These are phyloP conservation scores for Sporothrix protearum DNA, from an alignment of 2,329 filamentous ascomycete species.

Conservation along the genomic window DNA sequence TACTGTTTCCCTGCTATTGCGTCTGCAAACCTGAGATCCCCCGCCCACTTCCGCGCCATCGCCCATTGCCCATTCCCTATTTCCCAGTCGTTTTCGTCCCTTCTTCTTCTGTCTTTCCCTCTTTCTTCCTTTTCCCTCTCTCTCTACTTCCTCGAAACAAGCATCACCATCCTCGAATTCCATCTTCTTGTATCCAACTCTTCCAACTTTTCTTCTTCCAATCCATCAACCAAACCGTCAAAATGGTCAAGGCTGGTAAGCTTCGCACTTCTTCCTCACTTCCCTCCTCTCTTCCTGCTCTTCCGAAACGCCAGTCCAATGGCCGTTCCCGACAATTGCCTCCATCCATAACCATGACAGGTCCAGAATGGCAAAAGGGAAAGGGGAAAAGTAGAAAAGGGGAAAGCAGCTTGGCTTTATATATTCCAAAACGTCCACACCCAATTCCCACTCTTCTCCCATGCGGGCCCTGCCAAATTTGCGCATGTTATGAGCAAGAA, in stretches of 20 bases:
- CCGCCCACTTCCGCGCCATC: constrained; percentile 22
- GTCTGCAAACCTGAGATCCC: neutral
- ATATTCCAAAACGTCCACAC: constrained; percentile 7
- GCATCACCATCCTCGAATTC: constrained; percentile 7
- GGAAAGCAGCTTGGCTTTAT: neutral
- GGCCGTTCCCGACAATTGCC: neutral
- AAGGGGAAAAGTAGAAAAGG: neutral
- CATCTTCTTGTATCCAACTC: neutral
- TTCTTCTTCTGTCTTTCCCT: neutral
- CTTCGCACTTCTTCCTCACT: constrained; percentile 4
- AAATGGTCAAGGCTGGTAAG: constrained; percentile 98
- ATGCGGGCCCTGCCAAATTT: neutral
- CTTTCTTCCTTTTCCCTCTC: constrained; percentile 3
- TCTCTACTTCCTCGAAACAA: neutral
- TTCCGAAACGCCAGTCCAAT: constrained; percentile 1
- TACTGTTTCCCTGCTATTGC: constrained; percentile 8
- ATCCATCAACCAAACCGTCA: constrained; percentile 50
- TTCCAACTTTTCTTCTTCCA: neutral
- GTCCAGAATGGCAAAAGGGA: neutral
- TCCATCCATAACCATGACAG: neutral
- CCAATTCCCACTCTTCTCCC: neutral
- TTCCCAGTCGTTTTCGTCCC: constrained; percentile 9
- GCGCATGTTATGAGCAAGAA: neutral
- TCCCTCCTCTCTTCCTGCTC: neutral
- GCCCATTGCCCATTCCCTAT: neutral